Evolutionary conservation across 768 basidiomycete species (phyloP), one percentile per base, ranked within the genome.

Genomic region (Termitomyces sp.): DNA sequence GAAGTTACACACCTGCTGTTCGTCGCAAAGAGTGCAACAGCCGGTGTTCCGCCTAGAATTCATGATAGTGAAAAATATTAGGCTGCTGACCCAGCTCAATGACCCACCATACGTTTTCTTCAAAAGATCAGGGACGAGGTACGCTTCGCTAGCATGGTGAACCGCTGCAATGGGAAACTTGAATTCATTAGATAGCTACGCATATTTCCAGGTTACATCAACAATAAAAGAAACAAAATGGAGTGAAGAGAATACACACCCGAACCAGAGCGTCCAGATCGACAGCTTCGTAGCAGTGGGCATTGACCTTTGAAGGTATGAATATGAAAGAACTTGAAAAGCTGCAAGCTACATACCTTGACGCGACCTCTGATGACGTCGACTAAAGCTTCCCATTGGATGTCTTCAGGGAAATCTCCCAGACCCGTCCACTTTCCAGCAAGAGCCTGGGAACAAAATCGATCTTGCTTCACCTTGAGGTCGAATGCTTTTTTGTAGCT

Each of bases 131-230:
- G 92, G 89, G 21, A 94, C 86, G 11, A 94, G 80, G 64, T 88
- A 94, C 0, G 91, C 86, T 63, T 94, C 90, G 56, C 84, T 83
- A 2, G 91, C 91, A 59, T 86, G 83, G 63, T 92, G 91, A 66
- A 92, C 82, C 2, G 85, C 84, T 3, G 89, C 83, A 54, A 91
- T 79, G 6, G 84, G 81, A 67, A 91, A 91, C 62, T 86, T 78
- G 78, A 92, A 94, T 66, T 94, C 91, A 64, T 94, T 89, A 32
- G 89, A 83, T 35, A 92, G 76, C 81, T 90, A 70, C 50, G 21
- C 12, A 47, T 9, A 8, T 16, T 21, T n/a, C 16, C 21, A 10
- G 34, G 32, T 23, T 16, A 17, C 7, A 51, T 58, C 25, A 44
- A 34, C 17, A n/a, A 39, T 44, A 14, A 3, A 11, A 50, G 1